These are phyloP conservation scores for Lentinus brumalis DNA, from an alignment of 768 basidiomycete species.

Conservation along the genomic window DNA sequence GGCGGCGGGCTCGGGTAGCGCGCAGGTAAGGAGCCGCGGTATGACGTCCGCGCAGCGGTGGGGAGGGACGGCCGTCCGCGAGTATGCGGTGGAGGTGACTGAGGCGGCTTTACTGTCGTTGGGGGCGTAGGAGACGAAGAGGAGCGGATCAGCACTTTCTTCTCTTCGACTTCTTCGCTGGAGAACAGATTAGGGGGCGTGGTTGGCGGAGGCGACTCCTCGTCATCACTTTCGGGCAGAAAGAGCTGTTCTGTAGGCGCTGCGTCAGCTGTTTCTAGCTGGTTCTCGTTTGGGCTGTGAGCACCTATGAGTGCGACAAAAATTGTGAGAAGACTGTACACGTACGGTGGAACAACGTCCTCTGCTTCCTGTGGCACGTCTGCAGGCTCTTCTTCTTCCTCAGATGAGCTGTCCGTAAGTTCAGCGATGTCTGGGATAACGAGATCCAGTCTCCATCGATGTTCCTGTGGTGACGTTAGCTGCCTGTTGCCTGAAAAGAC, in stretches of 20 bases:
- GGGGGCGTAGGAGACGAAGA: background rate
- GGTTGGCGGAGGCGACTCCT: slow-evolving; percentile 3
- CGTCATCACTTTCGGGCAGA: background rate
- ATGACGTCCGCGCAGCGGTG: background rate
- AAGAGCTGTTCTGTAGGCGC: background rate
- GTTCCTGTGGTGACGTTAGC: background rate
- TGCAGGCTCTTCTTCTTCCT: background rate
- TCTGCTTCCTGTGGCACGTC: slow-evolving; percentile 2
- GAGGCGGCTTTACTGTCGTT: background rate
- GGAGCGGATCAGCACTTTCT: too few species aligned
- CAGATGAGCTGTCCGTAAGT: slow-evolving; percentile 1
- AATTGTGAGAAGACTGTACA: background rate
- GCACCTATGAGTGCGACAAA: background rate
- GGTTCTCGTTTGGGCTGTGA: background rate
- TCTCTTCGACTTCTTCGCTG: too few species aligned
- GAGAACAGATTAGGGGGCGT: background rate
- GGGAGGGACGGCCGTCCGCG: background rate
- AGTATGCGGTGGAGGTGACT: too few species aligned
- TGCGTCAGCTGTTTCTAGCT: too few species aligned
- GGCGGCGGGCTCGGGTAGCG: slow-evolving; percentile 27
- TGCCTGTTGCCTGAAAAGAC: background rate
- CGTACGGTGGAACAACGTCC: background rate
- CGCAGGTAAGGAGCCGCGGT: slow-evolving; percentile 15
- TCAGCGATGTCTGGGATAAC: slow-evolving; percentile 11
- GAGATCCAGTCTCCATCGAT: background rate